Percentiles rank a stretch among this genome's conserved stretches.
These are phyloP conservation scores for Licmophora abbreviata DNA, from an alignment of 108 stramenopile species.

Conservation along the genomic window DNA sequence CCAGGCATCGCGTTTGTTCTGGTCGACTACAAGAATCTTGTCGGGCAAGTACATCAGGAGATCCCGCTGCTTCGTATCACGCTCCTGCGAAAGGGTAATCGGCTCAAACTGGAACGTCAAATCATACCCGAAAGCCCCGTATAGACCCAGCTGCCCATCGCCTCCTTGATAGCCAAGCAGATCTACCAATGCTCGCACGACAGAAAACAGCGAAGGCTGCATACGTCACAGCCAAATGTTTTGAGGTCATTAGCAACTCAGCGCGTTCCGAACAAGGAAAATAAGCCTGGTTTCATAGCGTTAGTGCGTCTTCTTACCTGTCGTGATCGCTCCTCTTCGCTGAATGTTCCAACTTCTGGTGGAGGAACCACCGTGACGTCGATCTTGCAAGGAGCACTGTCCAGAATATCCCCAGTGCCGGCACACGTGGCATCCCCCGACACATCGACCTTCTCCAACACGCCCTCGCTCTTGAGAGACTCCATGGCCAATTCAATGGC, in stretches of 20 bases:
- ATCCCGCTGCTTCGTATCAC: constrained; percentile 87
- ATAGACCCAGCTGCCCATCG: constrained; percentile 90
- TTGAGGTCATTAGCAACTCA: too few relatives aligned
- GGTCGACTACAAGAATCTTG: constrained; percentile 88
- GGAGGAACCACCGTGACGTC: constrained; percentile 67
- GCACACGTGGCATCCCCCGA: constrained; percentile 21
- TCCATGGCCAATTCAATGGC: constrained; percentile 79
- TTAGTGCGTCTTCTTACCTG: constrained; percentile 40
- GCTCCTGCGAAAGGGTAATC: constrained; percentile 71
- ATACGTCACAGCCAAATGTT: too few relatives aligned
- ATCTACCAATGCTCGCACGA: constrained; percentile 83
- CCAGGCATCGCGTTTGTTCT: constrained; percentile 91
- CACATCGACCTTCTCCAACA: constrained; percentile 29
- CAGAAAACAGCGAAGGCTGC: constrained; percentile 87
- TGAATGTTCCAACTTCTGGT: constrained; percentile 73
- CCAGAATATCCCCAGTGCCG: constrained; percentile 2
- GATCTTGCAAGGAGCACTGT: constrained; percentile 16
- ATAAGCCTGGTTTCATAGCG: background rate
- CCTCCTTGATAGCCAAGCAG: constrained; percentile 75
- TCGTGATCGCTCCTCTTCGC: constrained; percentile 90
- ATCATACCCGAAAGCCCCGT: constrained; percentile 97
- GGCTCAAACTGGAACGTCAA: constrained; percentile 97
- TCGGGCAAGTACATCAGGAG: constrained; percentile 90
- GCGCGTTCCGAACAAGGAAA: constrained; percentile 3
- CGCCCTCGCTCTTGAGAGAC: constrained; percentile 33